phyloP scores from a whole-genome alignment of 495 filamentous ascomycete genomes.

The Tuber magnatum region DNA sequence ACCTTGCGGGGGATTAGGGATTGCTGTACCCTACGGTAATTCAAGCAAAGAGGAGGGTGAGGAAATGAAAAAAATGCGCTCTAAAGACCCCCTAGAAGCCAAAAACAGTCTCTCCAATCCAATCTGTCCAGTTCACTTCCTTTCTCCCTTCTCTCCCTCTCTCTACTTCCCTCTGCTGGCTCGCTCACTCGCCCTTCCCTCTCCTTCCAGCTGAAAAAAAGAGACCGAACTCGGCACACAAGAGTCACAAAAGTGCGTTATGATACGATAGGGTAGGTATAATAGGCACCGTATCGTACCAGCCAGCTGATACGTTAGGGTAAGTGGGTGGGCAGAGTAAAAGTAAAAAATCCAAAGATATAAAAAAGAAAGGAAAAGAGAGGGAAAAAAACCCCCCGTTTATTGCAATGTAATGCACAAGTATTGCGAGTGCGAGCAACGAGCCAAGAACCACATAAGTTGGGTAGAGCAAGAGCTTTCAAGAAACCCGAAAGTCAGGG shows the following conservation, averaged over 20 bases:
- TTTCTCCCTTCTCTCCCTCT: not conserved
- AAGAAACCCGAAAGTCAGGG: not conserved
- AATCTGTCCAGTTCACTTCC: not conserved
- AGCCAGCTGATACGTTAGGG: not conserved
- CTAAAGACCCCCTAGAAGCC: not conserved
- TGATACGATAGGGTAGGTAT: not conserved
- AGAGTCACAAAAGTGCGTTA: not conserved
- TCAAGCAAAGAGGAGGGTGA: not conserved
- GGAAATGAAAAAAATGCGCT: not conserved
- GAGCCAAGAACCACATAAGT: not conserved
- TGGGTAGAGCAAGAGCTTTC: not conserved
- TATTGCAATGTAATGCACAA: not conserved
- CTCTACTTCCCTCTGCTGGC: not conserved
- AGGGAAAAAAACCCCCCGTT: not conserved
- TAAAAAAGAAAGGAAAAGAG: not conserved
- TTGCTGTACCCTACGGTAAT: not conserved
- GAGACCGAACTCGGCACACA: not conserved
- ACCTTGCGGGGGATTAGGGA: not conserved
- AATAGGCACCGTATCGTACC: not conserved
- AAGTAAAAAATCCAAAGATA: not conserved
- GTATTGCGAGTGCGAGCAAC: not conserved
- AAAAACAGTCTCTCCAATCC: not conserved
- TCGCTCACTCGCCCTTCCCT: not conserved
- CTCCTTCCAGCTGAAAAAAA: not conserved
- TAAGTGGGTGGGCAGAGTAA: not conserved